Conservation (phyloP, 1,284 basidiomycete genomes). For the Cutaneotrichosporon sp. region DNA sequence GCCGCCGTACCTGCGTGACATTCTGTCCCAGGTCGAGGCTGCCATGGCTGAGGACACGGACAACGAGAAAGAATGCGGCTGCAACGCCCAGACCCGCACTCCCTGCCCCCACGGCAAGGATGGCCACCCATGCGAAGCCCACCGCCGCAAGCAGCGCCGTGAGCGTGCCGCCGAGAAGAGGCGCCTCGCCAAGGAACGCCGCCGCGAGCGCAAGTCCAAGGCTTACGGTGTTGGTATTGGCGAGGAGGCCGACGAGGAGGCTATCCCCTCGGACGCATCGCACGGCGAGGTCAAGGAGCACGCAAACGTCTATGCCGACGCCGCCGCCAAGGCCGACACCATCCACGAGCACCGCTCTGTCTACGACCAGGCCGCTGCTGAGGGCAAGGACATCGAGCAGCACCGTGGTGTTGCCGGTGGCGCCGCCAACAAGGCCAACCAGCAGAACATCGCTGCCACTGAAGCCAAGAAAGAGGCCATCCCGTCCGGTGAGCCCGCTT, state of each 20-base stretch:
- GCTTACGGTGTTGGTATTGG: conserved; percentile 1
- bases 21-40: conserved; percentile 24
- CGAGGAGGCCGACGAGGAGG: neutral
- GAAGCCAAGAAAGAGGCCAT: neutral
- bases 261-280: neutral
- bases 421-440: neutral
- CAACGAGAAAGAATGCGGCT: conserved; percentile 3
- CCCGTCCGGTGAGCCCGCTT: neutral
- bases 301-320: neutral
- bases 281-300: neutral
- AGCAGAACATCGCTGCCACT: conserved; percentile 49
- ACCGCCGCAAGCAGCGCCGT: neutral
- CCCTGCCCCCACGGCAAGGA: conserved; percentile 4
- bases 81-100: conserved; percentile 2
- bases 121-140: neutral
- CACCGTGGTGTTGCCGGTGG: neutral
- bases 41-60: conserved; percentile 5
- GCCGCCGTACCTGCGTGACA: conserved; percentile 25
- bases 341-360: neutral
- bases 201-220: neutral
- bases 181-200: neutral
- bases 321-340: neutral
- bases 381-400: neutral
- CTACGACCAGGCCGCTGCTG: neutral
- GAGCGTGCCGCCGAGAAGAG: conserved; percentile 17